A percentile compares a stretch with the other conserved stretches of the same genome.
Conservation (phyloP, 306 rosid genomes). For the Cicer bijugum region DNA sequence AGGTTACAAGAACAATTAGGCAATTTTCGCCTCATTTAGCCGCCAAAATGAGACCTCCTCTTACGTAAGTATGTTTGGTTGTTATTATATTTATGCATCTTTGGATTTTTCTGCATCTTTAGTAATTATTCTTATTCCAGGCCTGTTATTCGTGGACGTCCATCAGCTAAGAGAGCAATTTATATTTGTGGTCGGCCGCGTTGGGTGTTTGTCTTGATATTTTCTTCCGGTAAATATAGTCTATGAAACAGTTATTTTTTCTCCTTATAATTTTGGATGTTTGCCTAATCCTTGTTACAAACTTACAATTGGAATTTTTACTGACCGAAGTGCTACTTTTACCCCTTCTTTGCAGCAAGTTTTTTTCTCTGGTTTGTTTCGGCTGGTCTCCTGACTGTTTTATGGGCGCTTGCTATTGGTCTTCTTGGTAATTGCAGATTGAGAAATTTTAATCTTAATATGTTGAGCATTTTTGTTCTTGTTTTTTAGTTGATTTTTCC, state of each 20-base stretch:
- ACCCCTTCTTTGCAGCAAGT: conserved; percentile 61
- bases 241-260: conserved; percentile 23
- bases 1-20: conserved; percentile 82
- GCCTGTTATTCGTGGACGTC: conserved; percentile 99
- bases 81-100: conserved; percentile 17
- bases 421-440: conserved; percentile 70
- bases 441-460: conserved; percentile 17
- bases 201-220: conserved; percentile 80
- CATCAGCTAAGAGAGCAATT: conserved; percentile 88
- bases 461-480: conserved; percentile 7
- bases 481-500: conserved; percentile 43
- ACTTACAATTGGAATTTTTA: not conserved
- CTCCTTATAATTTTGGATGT: conserved; percentile 34
- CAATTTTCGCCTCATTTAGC: conserved; percentile 95
- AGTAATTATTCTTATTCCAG: conserved; percentile 55
- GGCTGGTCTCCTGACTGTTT: conserved; percentile 79
- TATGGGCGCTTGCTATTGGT: conserved; percentile 82
- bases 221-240: conserved; percentile 69
- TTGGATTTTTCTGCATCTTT: conserved; percentile 29
- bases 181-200: conserved; percentile 91
- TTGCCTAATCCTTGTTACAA: conserved; percentile 3
- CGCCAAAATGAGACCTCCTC: conserved; percentile 98
- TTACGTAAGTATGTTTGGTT: conserved; percentile 68
- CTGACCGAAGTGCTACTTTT: conserved; percentile 6
- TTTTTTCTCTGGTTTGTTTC: conserved; percentile 83